Percentiles rank a stretch among this genome's conserved stretches.
Evolutionary conservation across 23 red algal genomes (phyloP).

Genomic region (Gracilaria gracilis): DNA sequence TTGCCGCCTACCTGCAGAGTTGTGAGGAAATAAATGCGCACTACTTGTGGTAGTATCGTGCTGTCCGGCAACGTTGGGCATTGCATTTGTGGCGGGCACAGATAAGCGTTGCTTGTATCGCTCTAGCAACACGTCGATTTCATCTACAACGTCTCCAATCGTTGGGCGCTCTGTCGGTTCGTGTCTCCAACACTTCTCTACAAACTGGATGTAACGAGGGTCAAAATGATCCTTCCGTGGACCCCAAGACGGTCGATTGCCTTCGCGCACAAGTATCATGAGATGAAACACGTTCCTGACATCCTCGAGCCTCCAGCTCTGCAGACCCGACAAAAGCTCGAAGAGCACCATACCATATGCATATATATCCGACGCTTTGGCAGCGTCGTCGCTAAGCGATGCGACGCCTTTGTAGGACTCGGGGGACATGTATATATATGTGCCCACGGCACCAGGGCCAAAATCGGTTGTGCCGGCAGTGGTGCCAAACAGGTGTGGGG

Average conservation of each 20-base stretch:
- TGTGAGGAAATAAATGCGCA: not conserved
- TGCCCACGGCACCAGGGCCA: conserved; percentile 75
- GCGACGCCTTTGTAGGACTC: conserved; percentile 77
- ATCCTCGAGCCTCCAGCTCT: conserved; percentile 64
- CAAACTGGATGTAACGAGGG: conserved; percentile 31
- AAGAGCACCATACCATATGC: conserved; percentile 90
- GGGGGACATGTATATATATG: conserved; percentile 89
- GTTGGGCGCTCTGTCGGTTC: conserved; percentile 54
- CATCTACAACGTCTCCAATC: conserved; percentile 28
- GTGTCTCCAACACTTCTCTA: conserved; percentile 68
- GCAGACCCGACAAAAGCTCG: conserved; percentile 84
- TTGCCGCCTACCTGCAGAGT: not conserved
- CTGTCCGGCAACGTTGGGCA: not conserved
- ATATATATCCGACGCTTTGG: conserved; percentile 84
- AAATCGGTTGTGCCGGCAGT: conserved; percentile 63
- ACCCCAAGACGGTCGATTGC: conserved; percentile 44
- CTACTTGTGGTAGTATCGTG: not conserved
- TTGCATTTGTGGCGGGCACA: not conserved
- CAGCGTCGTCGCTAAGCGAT: conserved; percentile 54
- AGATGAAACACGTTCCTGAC: conserved; percentile 31
- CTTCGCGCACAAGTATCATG: not conserved
- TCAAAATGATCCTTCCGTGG: conserved; percentile 16
- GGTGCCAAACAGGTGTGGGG: not conserved
- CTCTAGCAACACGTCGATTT: not conserved
- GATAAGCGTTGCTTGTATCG: not conserved